Conservation (phyloP, 805 yeast genomes). For the Kodamaea kakaduensis region DNA sequence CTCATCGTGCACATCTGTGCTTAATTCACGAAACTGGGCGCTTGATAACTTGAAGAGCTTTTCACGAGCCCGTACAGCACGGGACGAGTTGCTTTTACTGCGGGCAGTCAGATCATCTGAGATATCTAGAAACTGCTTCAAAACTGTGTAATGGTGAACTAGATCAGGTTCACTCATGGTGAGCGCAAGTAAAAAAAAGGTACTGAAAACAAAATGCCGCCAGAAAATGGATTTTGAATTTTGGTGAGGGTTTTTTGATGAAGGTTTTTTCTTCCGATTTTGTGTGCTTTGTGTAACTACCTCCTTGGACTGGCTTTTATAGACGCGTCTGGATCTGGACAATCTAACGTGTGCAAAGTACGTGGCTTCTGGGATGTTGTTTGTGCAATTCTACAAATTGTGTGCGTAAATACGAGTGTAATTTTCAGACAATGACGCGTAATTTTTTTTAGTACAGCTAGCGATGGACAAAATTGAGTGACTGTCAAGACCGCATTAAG, state of each 20-base stretch:
- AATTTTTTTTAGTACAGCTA: too few species aligned
- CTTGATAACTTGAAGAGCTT: conserved; percentile 76
- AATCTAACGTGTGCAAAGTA: too few species aligned
- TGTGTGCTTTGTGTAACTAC: conserved; percentile 4
- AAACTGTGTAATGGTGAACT: conserved; percentile 45
- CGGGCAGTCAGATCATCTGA: conserved; percentile 45
- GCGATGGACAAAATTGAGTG: too few species aligned
- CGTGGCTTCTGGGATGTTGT: neutral
- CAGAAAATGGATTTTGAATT: neutral
- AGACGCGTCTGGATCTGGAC: conserved; percentile 3
- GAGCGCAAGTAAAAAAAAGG: conserved; percentile 1
- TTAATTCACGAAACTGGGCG: conserved; percentile 81
- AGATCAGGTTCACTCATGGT: conserved; percentile 21
- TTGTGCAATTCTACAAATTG: too few species aligned
- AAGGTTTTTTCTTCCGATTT: conserved; percentile 1
- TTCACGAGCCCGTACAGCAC: conserved; percentile 81
- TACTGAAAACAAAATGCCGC: conserved; percentile 4
- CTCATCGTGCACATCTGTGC: conserved; percentile 95
- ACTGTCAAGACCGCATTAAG: too few species aligned
- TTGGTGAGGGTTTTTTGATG: neutral
- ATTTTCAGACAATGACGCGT: too few species aligned
- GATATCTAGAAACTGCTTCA: conserved; percentile 48
- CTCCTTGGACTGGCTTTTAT: neutral
- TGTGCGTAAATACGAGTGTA: too few species aligned
- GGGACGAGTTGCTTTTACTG: conserved; percentile 39